Base-by-base conservation (phyloP, 1,139 yeast genomes). In the Kodamaea ohmeri region DNA sequence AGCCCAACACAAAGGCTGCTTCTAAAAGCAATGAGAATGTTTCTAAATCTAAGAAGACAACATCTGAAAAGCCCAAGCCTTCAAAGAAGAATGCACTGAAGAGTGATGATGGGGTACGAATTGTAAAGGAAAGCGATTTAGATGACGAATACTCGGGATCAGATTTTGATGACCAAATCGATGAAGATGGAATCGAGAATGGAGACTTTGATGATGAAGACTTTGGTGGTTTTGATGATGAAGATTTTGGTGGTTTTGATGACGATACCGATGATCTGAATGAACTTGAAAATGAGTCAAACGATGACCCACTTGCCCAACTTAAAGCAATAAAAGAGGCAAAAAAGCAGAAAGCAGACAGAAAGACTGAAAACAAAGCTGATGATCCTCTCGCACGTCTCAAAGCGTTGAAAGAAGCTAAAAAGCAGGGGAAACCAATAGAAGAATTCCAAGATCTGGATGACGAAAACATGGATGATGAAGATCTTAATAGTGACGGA, bases 81-180 rank as follows among this genome's bases (percentile, higher is more conserved):
- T n/a, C n/a, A n/a, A n/a, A n/a, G n/a, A n/a, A 45, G 51, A 38
- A 34, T 38, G 22, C 6, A 20, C 28, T n/a, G 26, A 20, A 14
- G 26, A 15, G 22, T 21, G 14, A 27, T n/a, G 28, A 33, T 13
- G 42, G 32, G 5, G 17, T 57, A 2, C 42, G 55, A 38, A 47
- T 61, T 6, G 58, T 61, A 4, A 57, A 54, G 29, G 67, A 61
- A 39, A 67, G 62, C 35, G 55, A 50, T 16, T 34, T 46, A 7
- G 50, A 47, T 12, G 46, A 48, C 12, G 52, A 47, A 13, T 44
- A 41, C 12, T 39, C 36, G 8, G 44, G 33, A 8, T 37, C 26
- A 7, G 26, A 25, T 24, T 6, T 7, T 24, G 8, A 6, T 11
- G 12, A 35, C 12, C 38, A 34, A 25, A 15, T 33, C 8, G 51